Evolutionary conservation across 257 asterid genomes (phyloP), one percentile per base, ranked within the genome.

Genomic region (Penstemon eatonii): DNA sequence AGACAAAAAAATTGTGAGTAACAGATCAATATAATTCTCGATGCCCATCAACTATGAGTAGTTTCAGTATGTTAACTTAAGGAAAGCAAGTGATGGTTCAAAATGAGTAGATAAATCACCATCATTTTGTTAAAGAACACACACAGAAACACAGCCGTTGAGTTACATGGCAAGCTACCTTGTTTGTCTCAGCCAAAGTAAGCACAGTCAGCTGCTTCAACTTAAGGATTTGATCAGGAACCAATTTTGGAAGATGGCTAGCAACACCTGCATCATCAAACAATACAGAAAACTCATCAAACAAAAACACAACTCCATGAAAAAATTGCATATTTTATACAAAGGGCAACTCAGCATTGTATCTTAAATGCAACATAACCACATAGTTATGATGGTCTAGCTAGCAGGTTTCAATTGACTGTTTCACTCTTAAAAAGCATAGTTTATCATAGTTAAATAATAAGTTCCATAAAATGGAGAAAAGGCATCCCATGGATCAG

Each of bases 171-270:
- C 44, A 62, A 47, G 10, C 46, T 75, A 94, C 99, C 96, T 94
- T 94, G 78, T 80, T 80, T 66, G 96, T 82, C 85, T 94, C 97
- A 7, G 96, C 93, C 64, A 94, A 78, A 12, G 98, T 89, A 72
- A 94, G 98, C 74, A 94, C 93, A 58, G 95, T 91, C 65, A 94
- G 86, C 81, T 94, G 99, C 88, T 94, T 94, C 84, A 94, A 76
- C 80, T 94, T 94, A 71, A 92, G 97, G 54, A 84, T 76, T 90
- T 92, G 98, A 61, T 84, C 96, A 66, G 96, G 90, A 54, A 77
- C 79, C 86, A 92, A 72, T 45, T 77, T 87, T 10, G 96, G 96
- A 82, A 91, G 94, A 65, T 44, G 76, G 63, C 69, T 68, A 45
- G 92, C 79, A 75, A 60, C 79, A 73, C 81, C 99, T 94, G 78